A percentile compares a stretch with the other conserved stretches of the same genome.
These are phyloP conservation scores for Lobosporangium transversale DNA, from an alignment of 192 early-diverging fungal genomes.

Conservation along the genomic window DNA sequence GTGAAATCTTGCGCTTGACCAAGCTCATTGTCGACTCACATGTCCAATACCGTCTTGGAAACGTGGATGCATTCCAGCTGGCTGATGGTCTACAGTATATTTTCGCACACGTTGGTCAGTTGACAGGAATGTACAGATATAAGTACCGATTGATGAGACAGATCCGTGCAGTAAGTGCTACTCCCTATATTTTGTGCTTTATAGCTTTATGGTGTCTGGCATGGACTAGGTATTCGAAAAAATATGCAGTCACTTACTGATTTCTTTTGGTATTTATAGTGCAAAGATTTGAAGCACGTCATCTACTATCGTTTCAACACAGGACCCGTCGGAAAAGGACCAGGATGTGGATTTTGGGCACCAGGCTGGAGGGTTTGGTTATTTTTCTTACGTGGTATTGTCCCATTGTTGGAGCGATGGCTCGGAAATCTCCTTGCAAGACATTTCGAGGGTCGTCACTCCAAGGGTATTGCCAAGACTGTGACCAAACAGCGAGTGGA, in stretches of 20 bases:
- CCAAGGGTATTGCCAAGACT: constrained; percentile 97
- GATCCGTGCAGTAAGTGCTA: constrained; percentile 79
- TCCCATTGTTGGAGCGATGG: constrained; percentile 97
- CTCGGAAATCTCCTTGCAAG: constrained; percentile 97
- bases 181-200: background rate
- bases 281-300: constrained; percentile 95
- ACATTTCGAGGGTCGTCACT: constrained; percentile 98
- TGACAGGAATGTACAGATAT: constrained; percentile 99
- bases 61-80: constrained; percentile 98
- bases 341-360: constrained; percentile 99
- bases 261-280: constrained; percentile 21
- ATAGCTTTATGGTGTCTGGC: background rate
- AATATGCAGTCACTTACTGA: too few relatives aligned
- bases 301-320: constrained; percentile 96
- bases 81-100: constrained; percentile 99
- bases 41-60: constrained; percentile 97
- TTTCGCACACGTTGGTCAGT: constrained; percentile 97
- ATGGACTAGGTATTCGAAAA: background rate
- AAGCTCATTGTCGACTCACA: constrained; percentile 98
- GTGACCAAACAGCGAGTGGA: constrained; percentile 99
- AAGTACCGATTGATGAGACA: constrained; percentile 98
- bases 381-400: constrained; percentile 98
- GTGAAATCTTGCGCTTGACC: constrained; percentile 96
- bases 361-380: constrained; percentile 99
- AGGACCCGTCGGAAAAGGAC: constrained; percentile 97